Conservation (phyloP, 176 grass and related monocot genomes). For the Lolium multiflorum region DNA sequence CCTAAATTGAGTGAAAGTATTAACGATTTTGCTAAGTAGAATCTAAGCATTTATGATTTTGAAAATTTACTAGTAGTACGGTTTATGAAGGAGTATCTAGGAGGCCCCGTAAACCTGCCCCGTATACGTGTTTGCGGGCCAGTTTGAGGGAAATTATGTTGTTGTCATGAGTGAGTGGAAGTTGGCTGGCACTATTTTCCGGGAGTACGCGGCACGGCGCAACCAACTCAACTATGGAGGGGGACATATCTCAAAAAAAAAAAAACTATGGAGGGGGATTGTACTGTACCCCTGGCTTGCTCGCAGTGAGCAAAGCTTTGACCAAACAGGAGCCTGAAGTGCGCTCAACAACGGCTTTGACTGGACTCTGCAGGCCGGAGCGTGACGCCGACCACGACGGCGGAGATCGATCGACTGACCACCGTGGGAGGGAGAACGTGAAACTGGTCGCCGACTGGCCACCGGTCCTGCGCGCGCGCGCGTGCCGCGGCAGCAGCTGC, state of each 20-base stretch:
- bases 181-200: too few relatives aligned
- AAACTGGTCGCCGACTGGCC: neutral
- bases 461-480: neutral
- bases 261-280: neutral
- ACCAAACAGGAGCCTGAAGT: neutral
- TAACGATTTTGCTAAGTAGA: too few relatives aligned
- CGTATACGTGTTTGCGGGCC: too few relatives aligned
- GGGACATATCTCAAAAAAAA: too few relatives aligned
- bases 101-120: too few relatives aligned
- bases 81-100: too few relatives aligned
- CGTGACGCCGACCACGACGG: neutral
- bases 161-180: too few relatives aligned
- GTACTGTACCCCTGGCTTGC: neutral
- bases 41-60: too few relatives aligned
- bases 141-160: too few relatives aligned
- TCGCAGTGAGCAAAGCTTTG: neutral
- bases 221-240: neutral
- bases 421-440: neutral
- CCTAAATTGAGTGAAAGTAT: too few relatives aligned
- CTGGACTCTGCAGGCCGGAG: neutral
- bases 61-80: too few relatives aligned
- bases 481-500: neutral
- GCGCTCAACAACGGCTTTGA: neutral
- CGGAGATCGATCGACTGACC: neutral
- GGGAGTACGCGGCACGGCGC: constrained; percentile 13